Percentiles rank a stretch among this genome's conserved stretches.
Evolutionary conservation across 192 early-diverging fungal species (phyloP).

Genomic region (Piromyces sp.): DNA sequence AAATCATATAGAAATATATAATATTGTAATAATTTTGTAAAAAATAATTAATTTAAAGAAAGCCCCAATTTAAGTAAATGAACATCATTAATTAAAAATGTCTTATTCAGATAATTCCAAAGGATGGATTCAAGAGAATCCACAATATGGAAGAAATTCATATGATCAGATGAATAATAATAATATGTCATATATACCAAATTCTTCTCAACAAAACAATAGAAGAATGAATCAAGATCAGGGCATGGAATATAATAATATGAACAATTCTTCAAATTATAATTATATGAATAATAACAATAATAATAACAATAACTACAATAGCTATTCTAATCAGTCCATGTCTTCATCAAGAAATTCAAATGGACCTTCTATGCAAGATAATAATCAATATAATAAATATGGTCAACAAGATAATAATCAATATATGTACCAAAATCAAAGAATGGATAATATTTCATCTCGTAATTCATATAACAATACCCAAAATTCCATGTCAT

Average conservation of each 20-base stretch:
- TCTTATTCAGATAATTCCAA: not conserved
- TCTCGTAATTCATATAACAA: not conserved
- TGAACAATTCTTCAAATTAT: not conserved
- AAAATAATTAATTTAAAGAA: too few relatives aligned
- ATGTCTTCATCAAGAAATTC: not conserved
- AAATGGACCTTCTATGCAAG: not conserved
- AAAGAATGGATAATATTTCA: not conserved
- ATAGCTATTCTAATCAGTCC: not conserved
- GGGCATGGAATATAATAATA: not conserved
- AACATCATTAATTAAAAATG: not conserved
- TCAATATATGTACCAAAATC: not conserved
- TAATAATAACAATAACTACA: not conserved
- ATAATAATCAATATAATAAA: not conserved
- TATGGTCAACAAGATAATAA: not conserved
- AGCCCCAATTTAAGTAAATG: too few relatives aligned
- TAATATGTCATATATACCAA: not conserved
- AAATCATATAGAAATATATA: too few relatives aligned
- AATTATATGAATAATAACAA: not conserved
- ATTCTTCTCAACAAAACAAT: not conserved
- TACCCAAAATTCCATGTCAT: not conserved
- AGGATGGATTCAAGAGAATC: not conserved
- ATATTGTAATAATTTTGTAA: too few relatives aligned
- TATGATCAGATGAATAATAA: not conserved
- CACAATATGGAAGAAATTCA: not conserved
- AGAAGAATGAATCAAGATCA: not conserved